Base-by-base conservation (phyloP, 2,329 filamentous ascomycete genomes). In the Penicillium sp. region DNA sequence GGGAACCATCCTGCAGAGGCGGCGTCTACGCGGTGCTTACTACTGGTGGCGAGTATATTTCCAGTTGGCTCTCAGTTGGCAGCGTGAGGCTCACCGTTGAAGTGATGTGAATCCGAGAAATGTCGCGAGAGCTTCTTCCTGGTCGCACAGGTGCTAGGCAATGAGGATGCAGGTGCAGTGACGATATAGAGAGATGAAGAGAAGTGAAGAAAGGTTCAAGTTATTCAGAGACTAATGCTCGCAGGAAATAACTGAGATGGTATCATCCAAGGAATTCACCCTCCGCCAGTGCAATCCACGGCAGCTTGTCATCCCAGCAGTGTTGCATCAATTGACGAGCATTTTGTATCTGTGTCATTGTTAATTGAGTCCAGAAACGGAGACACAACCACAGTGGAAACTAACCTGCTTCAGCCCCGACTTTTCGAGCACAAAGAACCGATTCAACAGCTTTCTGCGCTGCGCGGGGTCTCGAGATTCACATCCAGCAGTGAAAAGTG, bases 401-500 rank as follows among this genome's bases (percentile, higher is more conserved):
- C 78, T 69, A 61, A 87, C 87, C 77, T 92, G 88, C 54, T 83
- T 87, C 82, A 92, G 85, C 4, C 89, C 89, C 56, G 86, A 85
- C 5, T 80, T 82, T 71, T 92, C 88, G 1, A 90, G 81, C 16
- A 79, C 79, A 65, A 78, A 76, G 64, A 94, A 77, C 43, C 89
- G 77, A 58, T 83, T 80, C 62, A 89, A 74, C 33, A 92, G 82
- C 62, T 82, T 78, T 22, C 74, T 72, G 44, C 84, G 77, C 60
- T 87, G 81, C 2, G 70, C 71, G 30, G 75, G 63, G 44, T 84
- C 80, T 49, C 74, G 74, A 1, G 85, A 83, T 67, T 94, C 88
- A 58, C 88, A 92, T 0, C 89, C 90, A 1, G 89, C 89, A 1
- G 88, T 89, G 69, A 94, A 94, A 73, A 94, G 84, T 0, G 90